phyloP scores from a whole-genome alignment of 495 filamentous ascomycete genomes.

The Talaromyces adpressus region DNA sequence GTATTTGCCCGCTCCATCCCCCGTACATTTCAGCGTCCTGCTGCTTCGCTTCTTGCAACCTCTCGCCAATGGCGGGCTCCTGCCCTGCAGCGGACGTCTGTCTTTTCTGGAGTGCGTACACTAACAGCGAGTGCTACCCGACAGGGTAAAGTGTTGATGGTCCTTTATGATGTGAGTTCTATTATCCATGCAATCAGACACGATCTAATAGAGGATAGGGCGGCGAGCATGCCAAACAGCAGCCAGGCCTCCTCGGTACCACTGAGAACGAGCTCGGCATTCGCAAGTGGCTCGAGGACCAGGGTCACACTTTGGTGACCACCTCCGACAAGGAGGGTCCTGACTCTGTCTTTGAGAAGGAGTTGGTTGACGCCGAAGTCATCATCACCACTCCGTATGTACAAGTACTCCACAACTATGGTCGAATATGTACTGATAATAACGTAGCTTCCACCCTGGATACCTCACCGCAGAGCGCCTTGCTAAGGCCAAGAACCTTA shows the following conservation, averaged over 20 bases:
- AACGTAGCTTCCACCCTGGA: slow-evolving; percentile 86
- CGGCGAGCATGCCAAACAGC: slow-evolving; percentile 61
- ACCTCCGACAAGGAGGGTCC: slow-evolving; percentile 96
- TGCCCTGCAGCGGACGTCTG: slow-evolving; percentile 21
- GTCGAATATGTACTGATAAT: neutral
- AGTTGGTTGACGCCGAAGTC: slow-evolving; percentile 92
- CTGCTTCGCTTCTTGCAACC: slow-evolving; percentile 45
- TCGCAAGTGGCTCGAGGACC: slow-evolving; percentile 91
- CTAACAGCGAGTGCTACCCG: slow-evolving; percentile 49
- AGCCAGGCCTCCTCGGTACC: slow-evolving; percentile 83
- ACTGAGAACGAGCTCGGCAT: slow-evolving; percentile 97
- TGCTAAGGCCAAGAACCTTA: slow-evolving; percentile 97
- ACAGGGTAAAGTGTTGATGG: slow-evolving; percentile 69
- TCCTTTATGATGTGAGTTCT: slow-evolving; percentile 66
- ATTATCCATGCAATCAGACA: neutral
- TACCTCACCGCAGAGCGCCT: slow-evolving; percentile 96
- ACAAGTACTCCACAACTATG: neutral
- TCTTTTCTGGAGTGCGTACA: slow-evolving; percentile 34
- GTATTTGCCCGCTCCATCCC: slow-evolving; percentile 61
- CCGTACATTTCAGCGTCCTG: slow-evolving; percentile 50
- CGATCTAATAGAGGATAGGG: slow-evolving; percentile 35
- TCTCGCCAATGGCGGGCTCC: slow-evolving; percentile 31
- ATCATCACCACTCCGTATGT: slow-evolving; percentile 98
- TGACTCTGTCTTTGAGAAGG: slow-evolving; percentile 88
- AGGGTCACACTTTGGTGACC: slow-evolving; percentile 92